Evolutionary conservation across 192 early-diverging fungal genomes (phyloP), one percentile per base, ranked within the genome.

Genomic region (Backusella tuberculispora): DNA sequence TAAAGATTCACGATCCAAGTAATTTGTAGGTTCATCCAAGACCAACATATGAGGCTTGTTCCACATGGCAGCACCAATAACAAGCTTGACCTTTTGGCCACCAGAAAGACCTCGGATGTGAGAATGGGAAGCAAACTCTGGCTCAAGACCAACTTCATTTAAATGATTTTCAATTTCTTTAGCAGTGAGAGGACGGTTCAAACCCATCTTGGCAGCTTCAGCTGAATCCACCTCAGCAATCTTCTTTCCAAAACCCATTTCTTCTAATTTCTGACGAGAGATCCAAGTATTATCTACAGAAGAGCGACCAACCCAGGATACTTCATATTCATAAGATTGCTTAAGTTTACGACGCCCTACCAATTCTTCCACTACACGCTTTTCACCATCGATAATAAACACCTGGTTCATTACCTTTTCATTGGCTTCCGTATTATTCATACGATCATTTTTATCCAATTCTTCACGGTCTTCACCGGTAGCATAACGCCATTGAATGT

Each of bases 31-130:
- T 84, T 95, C 94, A 78, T 96, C 95, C 56, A 96, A 86, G 74
- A 96, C 89, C 77, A 96, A 89, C 78, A 95, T 92, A 81, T 96
- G 95, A 37, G 96, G 96, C 77, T 90, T 85, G 75, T 92, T 90
- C 92, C 93, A 94, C 86, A 95, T 88, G 69, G 93, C 92, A 60
- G 90, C 92, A 38, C 88, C 92, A 74, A 95, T 88, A 37, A 95
- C 93, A 41, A 95, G 87, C 83, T 95, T 95, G 77, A 95, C 93
- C 76, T 94, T 94, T 82, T 94, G 93, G 56, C 93, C 93, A 79
- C 92, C 93, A 74, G 89, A 90, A 26, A 94, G 83, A 73, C 90
- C 90, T 67, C 85, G 75, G 70, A 93, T 92, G 66, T 82, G 81
- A 77, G 84, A 87, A 86, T 91, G 84, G 68, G 88, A 87, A 48